Percentiles rank a stretch among this genome's conserved stretches.
Conservation (phyloP, 2,329 filamentous ascomycete species). For the Sarocladium oryzae region DNA sequence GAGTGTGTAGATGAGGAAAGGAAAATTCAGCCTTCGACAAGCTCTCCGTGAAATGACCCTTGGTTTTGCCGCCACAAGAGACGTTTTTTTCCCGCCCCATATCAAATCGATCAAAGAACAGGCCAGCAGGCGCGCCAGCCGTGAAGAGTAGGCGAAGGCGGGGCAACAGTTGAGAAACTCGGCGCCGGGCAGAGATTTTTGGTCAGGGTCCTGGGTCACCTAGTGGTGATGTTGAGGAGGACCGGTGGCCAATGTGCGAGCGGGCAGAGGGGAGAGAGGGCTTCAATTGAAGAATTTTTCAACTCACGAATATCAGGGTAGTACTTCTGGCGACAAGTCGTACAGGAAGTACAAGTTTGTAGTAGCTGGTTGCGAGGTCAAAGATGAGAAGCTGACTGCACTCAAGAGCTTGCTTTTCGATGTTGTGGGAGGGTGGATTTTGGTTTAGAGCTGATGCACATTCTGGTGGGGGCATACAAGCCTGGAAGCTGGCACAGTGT, state of each 20-base stretch:
- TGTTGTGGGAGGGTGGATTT: slow-evolving; percentile 8
- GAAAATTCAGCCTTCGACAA: slow-evolving; percentile 7
- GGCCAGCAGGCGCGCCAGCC: slow-evolving; percentile 7
- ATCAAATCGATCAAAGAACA: slow-evolving; percentile 1
- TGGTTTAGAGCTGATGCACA: slow-evolving; percentile 4
- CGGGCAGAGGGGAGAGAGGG: background rate
- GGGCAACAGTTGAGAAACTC: slow-evolving; percentile 7
- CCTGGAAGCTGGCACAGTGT: background rate
- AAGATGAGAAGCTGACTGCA: background rate
- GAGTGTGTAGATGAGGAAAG: slow-evolving; percentile 4
- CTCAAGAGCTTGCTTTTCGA: slow-evolving; percentile 6
- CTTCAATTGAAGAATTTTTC: background rate
- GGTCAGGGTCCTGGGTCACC: slow-evolving; percentile 4
- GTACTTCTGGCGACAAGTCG: background rate
- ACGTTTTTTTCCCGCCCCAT: slow-evolving; percentile 7
- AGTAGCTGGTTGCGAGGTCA: background rate
- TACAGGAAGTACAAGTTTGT: background rate
- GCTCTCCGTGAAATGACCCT: background rate
- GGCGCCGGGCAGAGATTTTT: slow-evolving; percentile 9
- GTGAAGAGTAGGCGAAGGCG: slow-evolving; percentile 8
- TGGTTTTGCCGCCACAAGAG: slow-evolving; percentile 8
- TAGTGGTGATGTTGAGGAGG: background rate
- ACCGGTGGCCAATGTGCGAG: background rate
- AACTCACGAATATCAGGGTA: background rate
- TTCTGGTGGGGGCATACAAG: slow-evolving; percentile 2